Conservation (phyloP, 306 rosid species). For the Ormosia emarginata region DNA sequence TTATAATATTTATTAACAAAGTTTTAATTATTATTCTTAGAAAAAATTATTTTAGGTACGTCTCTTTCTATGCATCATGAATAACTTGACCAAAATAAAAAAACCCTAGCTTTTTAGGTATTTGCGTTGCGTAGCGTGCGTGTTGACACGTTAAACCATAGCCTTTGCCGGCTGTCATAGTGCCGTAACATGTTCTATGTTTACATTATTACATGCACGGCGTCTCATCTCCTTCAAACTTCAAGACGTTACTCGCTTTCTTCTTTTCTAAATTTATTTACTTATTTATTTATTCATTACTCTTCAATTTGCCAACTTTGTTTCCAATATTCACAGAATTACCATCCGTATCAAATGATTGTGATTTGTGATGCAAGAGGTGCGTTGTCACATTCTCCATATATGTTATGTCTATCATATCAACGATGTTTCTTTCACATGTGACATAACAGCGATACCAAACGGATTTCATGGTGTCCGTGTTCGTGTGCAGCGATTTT, state of each 20-base stretch:
- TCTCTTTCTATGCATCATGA: not conserved
- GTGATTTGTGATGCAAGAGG: not conserved
- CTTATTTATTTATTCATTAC: not conserved
- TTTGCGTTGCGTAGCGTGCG: not conserved
- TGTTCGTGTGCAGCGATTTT: not conserved
- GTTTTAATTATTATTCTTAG: not conserved
- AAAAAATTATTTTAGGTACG: too few relatives aligned
- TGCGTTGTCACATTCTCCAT: not conserved
- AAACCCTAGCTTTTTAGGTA: not conserved
- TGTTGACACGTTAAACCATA: slow-evolving; percentile 1
- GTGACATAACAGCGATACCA: not conserved
- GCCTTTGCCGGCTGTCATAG: not conserved
- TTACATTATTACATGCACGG: not conserved
- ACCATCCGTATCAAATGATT: not conserved
- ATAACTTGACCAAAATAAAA: not conserved
- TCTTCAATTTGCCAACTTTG: not conserved
- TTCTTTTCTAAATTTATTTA: not conserved
- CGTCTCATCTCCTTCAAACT: not conserved
- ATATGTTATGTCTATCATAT: not conserved
- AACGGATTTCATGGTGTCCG: not conserved
- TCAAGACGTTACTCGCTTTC: not conserved
- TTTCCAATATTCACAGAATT: not conserved
- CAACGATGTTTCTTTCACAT: not conserved
- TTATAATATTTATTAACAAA: too few relatives aligned
- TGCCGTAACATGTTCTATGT: not conserved